Evolutionary conservation across 2,329 filamentous ascomycete species (phyloP), one percentile per base, ranked within the genome.

Genomic region (Teratosphaeria epicoccoides): DNA sequence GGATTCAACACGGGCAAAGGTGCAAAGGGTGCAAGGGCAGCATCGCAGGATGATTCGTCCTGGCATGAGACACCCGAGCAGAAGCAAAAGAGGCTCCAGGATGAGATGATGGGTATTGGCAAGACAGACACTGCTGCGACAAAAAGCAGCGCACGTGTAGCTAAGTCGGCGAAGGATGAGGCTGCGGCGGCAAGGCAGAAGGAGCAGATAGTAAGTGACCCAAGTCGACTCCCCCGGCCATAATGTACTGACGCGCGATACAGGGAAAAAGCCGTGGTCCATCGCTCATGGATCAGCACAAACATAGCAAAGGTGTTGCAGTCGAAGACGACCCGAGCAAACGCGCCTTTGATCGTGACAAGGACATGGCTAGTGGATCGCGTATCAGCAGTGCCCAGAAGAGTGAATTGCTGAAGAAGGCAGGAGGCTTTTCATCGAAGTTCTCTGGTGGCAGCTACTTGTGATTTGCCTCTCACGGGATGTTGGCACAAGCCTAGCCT

Each of bases 1-100:
- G 89, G 87, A 59, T 97, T 96, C 73, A 83, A 88, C 49, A 85
- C 85, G 0, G 80, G 82, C 4, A 83, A 81, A 62, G 74, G 77
- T 2, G 75, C 80, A 1, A 74, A 73, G 55, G 72, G 69, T 7
- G 61, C 70, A 4, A 56, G 59, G 23, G 68, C 69, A 4, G 65
- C 65, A n/a, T 68, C 66, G 4, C 66, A 63, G 7, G 67, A 68
- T 17, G 70, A 66, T 11, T 82, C 81, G 22, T 81, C 91, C 43
- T 97, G 91, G 91, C 90, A 88, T 0, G 91, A 97, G 68, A 95
- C 88, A 7, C 87, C 88, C 0, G 87, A 91, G 66, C 80, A 96
- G 70, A 95, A 94, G 68, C 81, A 87, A 52, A 83, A 85, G 68
- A 78, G 88, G 37, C 71, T 96, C 22, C 83, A 85, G 60, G 83